Percentiles rank a stretch among this genome's conserved stretches.
Conservation (phyloP, 2,329 filamentous ascomycete species). For the Magnaporthiopsis incrustans region DNA sequence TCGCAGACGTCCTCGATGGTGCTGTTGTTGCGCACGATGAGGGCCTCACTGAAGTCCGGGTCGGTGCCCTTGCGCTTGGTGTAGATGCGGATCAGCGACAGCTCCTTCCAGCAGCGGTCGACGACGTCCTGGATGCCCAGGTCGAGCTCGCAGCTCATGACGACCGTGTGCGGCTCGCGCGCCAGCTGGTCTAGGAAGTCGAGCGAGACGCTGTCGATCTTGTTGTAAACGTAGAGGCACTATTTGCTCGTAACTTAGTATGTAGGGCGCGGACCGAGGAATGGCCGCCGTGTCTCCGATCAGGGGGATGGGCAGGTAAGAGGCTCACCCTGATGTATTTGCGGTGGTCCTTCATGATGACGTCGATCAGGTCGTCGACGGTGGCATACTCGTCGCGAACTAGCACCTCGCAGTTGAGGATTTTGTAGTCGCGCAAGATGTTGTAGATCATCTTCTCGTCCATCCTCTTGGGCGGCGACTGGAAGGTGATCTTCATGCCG, state of each 20-base stretch:
- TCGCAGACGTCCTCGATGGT: constrained; percentile 97
- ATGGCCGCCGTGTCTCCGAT: too few species aligned
- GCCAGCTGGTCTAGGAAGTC: constrained; percentile 90
- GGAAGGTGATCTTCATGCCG: constrained; percentile 98
- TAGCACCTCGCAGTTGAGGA: constrained; percentile 93
- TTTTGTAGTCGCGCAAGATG: constrained; percentile 96
- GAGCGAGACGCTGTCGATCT: constrained; percentile 90
- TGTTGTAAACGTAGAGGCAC: constrained; percentile 98
- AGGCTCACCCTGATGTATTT: constrained; percentile 74
- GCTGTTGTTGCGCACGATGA: constrained; percentile 84
- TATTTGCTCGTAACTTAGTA: not conserved
- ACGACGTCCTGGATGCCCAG: constrained; percentile 90
- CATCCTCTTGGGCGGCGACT: constrained; percentile 76
- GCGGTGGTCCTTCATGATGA: constrained; percentile 98
- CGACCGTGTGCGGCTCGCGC: constrained; percentile 84
- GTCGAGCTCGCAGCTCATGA: constrained; percentile 97
- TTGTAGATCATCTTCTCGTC: constrained; percentile 99
- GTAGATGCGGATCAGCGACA: constrained; percentile 85
- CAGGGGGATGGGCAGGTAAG: too few species aligned
- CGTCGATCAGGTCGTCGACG: constrained; percentile 97
- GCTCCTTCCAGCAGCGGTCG: constrained; percentile 89
- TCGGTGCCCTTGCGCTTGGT: constrained; percentile 93
- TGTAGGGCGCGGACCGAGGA: too few species aligned
- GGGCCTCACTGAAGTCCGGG: constrained; percentile 79
- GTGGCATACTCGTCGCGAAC: constrained; percentile 92